Evolutionary conservation across 495 filamentous ascomycete genomes (phyloP).

Genomic region (Echria macrotheca): DNA sequence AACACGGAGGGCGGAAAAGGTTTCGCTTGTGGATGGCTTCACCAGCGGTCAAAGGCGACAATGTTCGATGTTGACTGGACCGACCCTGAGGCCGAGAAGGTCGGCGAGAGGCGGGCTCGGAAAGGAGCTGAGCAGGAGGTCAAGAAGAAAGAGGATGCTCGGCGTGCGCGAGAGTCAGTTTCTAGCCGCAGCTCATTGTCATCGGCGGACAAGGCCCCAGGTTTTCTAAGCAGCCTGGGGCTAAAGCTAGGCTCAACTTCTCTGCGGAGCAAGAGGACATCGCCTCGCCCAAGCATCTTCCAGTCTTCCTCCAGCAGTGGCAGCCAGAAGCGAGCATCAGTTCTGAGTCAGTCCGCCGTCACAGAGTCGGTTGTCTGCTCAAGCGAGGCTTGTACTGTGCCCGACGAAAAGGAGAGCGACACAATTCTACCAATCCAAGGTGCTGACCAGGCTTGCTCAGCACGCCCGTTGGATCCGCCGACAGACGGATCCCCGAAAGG

Average conservation of each 20-base stretch:
- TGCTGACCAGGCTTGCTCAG: no score
- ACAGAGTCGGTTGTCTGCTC: not conserved
- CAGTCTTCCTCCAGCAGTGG: not conserved
- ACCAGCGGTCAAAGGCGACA: no score
- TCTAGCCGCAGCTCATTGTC: conserved; percentile 33
- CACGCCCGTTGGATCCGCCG: no score
- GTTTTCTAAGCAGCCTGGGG: conserved; percentile 27
- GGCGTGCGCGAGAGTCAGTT: conserved; percentile 25
- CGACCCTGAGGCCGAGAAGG: conserved; percentile 39
- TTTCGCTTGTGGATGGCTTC: no score
- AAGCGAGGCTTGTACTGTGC: not conserved
- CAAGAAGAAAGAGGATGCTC: conserved; percentile 26
- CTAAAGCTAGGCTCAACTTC: conserved; percentile 16
- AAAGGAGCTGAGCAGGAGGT: conserved; percentile 30
- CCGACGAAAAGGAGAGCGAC: not conserved
- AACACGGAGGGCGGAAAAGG: no score
- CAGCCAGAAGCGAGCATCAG: conserved; percentile 6
- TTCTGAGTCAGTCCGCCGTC: not conserved
- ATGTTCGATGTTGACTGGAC: conserved; percentile 53
- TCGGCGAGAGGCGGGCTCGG: conserved; percentile 39
- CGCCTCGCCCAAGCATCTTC: conserved; percentile 10
- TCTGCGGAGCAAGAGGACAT: conserved; percentile 20
- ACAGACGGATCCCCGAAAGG: no score
- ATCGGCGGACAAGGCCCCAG: conserved; percentile 27
- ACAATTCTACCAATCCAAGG: no score